Evolutionary conservation across 371 early-diverging fungal species (phyloP), one percentile per base, ranked within the genome.

Genomic region (Mortierella sp.): DNA sequence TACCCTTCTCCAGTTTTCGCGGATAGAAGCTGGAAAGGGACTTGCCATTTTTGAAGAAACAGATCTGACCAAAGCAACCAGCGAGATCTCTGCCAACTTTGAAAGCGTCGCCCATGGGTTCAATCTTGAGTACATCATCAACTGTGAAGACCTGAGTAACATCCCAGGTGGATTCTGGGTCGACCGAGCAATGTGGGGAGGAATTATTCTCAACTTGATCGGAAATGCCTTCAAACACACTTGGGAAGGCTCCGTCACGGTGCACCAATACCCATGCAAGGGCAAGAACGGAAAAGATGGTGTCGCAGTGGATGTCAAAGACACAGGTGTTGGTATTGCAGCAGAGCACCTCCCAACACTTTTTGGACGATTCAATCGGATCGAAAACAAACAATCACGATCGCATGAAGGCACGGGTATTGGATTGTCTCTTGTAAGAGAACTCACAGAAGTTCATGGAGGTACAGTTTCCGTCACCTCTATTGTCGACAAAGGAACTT

Each of bases 331-430:
- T 0, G 85, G 85, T 11, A 84, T 85, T 44, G 62, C 82, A 0
- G 43, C 74, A 5, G 72, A 69, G 18, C 70, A 84, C 16, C 26
- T 83, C 4, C 57, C 53, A 16, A 67, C 70, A 0, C 63, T 85
- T 15, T 85, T 85, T 65, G 82, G 79, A 4, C 70, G 83, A 15
- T 85, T 85, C 62, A 80, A 84, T 48, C 71, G 85, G 16, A 67
- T 80, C n/a, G 77, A 84, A 50, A 74, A 64, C 57, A 63, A 67
- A n/a, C 72, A 72, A 48, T 76, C 83, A 4, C 82, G 83, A 19
- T 77, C 77, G 6, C 74, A 81, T 26, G 85, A 85, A 62, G 85
- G 85, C 14, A 85, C 85, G 18, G 85, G 82, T 1, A 83, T 84
- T 26, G 86, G 84, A 7, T 66, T 86, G 16, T 73, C 82, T 2